Evolutionary conservation across 495 filamentous ascomycete species (phyloP).

Genomic region (Aspergillus sclerotioniger): DNA sequence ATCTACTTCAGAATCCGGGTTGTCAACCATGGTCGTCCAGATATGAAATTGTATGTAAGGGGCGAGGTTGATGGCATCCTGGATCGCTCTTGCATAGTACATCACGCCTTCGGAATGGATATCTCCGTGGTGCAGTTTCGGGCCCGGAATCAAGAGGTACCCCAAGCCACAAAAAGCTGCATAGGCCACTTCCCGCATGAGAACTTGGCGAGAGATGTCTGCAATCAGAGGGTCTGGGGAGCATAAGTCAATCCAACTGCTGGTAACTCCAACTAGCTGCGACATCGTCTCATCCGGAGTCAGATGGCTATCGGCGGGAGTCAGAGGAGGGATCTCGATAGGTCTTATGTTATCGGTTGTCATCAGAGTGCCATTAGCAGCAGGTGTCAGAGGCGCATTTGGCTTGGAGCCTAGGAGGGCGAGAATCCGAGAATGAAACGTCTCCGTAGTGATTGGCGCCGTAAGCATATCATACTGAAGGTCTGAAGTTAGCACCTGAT

Average conservation of each 20-base stretch:
- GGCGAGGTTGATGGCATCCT: conserved; percentile 70
- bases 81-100: conserved; percentile 83
- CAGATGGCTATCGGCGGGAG: conserved; percentile 68
- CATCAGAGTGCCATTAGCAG: conserved; percentile 33
- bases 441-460: conserved; percentile 76
- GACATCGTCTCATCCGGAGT: conserved; percentile 69
- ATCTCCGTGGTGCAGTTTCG: conserved; percentile 51
- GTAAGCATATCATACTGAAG: conserved; percentile 90
- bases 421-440: conserved; percentile 77
- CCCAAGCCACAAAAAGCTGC: conserved; percentile 89
- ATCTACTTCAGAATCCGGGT: conserved; percentile 51
- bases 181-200: conserved; percentile 88
- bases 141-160: conserved; percentile 79
- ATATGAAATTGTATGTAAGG: conserved; percentile 78
- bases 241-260: conserved; percentile 87
- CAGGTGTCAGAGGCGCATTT: conserved; percentile 22
- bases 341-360: conserved; percentile 42
- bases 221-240: conserved; percentile 79
- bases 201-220: conserved; percentile 79
- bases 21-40: conserved; percentile 73
- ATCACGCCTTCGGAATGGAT: conserved; percentile 48
- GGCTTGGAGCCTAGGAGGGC: conserved; percentile 42
- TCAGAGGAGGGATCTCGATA: conserved; percentile 67
- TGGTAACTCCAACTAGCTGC: conserved; percentile 69
- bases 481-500: conserved; percentile 1